A percentile compares a stretch with the other conserved stretches of the same genome.
Conservation (phyloP, 495 filamentous ascomycete genomes). For the Oidiodendron maius region DNA sequence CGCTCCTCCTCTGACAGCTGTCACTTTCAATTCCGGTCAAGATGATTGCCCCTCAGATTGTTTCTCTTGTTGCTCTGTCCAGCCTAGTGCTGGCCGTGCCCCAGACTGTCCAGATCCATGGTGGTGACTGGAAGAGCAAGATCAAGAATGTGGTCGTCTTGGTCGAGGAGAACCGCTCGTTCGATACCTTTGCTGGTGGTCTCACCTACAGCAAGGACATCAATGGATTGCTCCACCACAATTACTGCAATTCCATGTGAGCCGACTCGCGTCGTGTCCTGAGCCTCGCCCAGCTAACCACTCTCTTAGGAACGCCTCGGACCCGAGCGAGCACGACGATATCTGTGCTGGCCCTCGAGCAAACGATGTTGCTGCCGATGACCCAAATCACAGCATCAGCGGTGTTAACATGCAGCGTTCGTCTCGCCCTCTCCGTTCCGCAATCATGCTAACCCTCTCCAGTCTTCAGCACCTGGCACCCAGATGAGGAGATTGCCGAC, state of each 20-base stretch:
- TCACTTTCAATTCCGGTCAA: constrained; percentile 1
- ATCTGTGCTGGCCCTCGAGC: constrained; percentile 36
- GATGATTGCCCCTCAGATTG: constrained; percentile 14
- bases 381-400: constrained; percentile 44
- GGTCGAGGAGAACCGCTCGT: constrained; percentile 29
- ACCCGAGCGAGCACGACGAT: constrained; percentile 27
- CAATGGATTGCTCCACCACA: constrained; percentile 21
- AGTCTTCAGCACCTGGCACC: constrained; percentile 38
- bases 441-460: background rate
- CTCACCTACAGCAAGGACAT: constrained; percentile 14
- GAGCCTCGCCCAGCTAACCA: background rate
- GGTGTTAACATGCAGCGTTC: constrained; percentile 45
- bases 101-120: constrained; percentile 1
- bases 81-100: constrained; percentile 11
- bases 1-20: too few relatives aligned
- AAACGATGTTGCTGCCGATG: constrained; percentile 39
- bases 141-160: constrained; percentile 32
- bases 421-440: background rate
- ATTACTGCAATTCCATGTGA: constrained; percentile 25
- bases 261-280: too few relatives aligned
- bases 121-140: constrained; percentile 12
- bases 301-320: constrained; percentile 31
- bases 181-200: constrained; percentile 28
- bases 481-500: constrained; percentile 33
- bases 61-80: constrained; percentile 8